These are phyloP conservation scores for Dictyostelium purpureum DNA, from an alignment of 78 protist species.

Conservation along the genomic window DNA sequence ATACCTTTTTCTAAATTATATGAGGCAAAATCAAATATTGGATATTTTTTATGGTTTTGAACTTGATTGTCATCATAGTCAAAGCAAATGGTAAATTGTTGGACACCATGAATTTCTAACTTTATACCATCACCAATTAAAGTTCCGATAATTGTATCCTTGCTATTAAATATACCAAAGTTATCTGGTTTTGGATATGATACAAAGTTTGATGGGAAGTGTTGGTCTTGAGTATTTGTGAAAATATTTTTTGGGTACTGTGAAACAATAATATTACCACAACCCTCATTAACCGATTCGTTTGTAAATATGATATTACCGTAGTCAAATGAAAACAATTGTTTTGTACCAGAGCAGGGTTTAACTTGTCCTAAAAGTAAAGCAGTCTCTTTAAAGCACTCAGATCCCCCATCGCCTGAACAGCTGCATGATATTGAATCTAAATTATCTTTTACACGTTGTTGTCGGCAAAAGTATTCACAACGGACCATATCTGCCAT, in stretches of 20 bases:
- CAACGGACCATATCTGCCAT: background rate
- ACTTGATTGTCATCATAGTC: background rate
- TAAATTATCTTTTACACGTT: background rate
- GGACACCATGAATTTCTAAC: background rate
- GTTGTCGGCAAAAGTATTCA: background rate
- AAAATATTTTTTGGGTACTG: background rate
- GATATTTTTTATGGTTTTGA: background rate
- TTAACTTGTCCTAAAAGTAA: background rate
- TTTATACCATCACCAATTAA: slow-evolving; percentile 20
- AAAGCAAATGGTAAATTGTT: background rate
- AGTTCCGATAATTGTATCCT: background rate
- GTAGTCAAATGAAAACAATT: background rate
- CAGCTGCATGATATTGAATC: slow-evolving; percentile 1
- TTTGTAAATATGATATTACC: background rate
- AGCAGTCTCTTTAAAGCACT: slow-evolving; percentile 1
- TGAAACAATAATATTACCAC: background rate
- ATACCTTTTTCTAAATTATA: background rate
- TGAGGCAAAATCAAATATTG: slow-evolving; percentile 17
- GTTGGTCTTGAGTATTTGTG: background rate
- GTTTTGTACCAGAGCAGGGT: background rate
- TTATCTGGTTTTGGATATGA: slow-evolving; percentile 23
- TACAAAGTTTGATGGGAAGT: slow-evolving; percentile 38
- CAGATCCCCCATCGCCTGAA: background rate
- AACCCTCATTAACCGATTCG: background rate
- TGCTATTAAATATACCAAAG: slow-evolving; percentile 2